These are phyloP conservation scores for Quercus lobata DNA, from an alignment of 331 rosid genomes.

Conservation along the genomic window DNA sequence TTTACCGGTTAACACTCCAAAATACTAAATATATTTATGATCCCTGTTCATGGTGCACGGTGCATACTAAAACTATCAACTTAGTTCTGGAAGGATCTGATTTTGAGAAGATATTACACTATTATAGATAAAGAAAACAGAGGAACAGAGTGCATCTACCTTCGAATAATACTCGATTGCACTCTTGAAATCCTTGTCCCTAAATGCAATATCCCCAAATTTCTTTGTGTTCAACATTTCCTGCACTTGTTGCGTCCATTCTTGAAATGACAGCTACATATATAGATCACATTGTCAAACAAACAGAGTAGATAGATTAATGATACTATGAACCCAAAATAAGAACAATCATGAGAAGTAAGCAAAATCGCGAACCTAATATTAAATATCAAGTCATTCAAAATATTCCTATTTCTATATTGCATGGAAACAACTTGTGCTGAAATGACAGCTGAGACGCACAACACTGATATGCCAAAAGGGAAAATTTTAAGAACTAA, in stretches of 20 bases:
- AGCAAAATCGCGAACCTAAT: not conserved
- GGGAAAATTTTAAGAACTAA: not conserved
- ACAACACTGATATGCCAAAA: not conserved
- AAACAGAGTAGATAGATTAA: not conserved
- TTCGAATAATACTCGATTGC: constrained; percentile 79
- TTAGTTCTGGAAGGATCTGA: not conserved
- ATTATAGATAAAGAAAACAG: not conserved
- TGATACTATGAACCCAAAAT: not conserved
- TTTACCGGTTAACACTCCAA: not conserved
- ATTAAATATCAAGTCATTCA: not conserved
- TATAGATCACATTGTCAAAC: not conserved
- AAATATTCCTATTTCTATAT: not conserved
- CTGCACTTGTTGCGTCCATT: constrained; percentile 98
- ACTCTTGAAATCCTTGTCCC: constrained; percentile 89
- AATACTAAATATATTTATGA: not conserved
- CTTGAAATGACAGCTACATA: constrained; percentile 95
- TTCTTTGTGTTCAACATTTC: constrained; percentile 90
- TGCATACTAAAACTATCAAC: not conserved
- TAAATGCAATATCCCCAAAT: constrained; percentile 92
- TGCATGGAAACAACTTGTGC: not conserved
- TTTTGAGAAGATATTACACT: not conserved
- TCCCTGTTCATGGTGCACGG: not conserved
- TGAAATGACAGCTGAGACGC: not conserved
- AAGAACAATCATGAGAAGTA: not conserved
- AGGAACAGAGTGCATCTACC: constrained; percentile 32